Conservation (phyloP, 2,329 filamentous ascomycete genomes). For the Stagonosporopsis vannaccii region DNA sequence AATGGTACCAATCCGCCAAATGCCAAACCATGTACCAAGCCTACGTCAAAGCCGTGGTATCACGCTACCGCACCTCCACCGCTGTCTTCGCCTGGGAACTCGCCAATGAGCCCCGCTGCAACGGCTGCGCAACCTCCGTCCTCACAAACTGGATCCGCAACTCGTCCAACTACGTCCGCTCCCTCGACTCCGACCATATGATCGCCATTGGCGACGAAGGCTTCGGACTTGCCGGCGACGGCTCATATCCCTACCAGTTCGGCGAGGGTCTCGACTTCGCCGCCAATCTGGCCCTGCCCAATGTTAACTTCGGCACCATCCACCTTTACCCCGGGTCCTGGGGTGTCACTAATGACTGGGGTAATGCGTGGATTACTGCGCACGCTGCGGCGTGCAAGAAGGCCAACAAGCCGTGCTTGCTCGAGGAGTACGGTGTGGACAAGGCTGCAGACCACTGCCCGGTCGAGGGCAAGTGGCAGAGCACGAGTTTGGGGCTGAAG, state of each 20-base stretch:
- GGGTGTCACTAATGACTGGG: constrained; percentile 61
- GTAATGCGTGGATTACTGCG: constrained; percentile 62
- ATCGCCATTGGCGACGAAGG: constrained; percentile 63
- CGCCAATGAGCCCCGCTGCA: constrained; percentile 55
- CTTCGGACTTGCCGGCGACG: constrained; percentile 38
- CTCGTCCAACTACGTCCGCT: constrained; percentile 64
- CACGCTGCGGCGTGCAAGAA: constrained; percentile 56
- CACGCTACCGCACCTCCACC: constrained; percentile 57
- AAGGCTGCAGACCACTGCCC: constrained; percentile 57
- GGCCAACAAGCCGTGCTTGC: constrained; percentile 61
- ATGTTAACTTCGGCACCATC: constrained; percentile 63
- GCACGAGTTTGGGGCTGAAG: constrained; percentile 56
- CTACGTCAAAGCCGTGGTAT: constrained; percentile 60
- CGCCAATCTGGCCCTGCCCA: constrained; percentile 56
- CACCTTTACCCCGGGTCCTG: constrained; percentile 65
- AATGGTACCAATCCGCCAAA: constrained; percentile 54
- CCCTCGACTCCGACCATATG: constrained; percentile 60
- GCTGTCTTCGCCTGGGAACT: constrained; percentile 65
- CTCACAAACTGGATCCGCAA: constrained; percentile 60
- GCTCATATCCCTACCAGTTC: constrained; percentile 49
- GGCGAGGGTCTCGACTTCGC: constrained; percentile 63
- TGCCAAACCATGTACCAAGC: constrained; percentile 60
- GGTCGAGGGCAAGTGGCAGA: constrained; percentile 59
- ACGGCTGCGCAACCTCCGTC: constrained; percentile 47
- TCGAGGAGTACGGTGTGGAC: constrained; percentile 64